Conservation (phyloP, 1,284 basidiomycete genomes). For the Malassezia japonica region DNA sequence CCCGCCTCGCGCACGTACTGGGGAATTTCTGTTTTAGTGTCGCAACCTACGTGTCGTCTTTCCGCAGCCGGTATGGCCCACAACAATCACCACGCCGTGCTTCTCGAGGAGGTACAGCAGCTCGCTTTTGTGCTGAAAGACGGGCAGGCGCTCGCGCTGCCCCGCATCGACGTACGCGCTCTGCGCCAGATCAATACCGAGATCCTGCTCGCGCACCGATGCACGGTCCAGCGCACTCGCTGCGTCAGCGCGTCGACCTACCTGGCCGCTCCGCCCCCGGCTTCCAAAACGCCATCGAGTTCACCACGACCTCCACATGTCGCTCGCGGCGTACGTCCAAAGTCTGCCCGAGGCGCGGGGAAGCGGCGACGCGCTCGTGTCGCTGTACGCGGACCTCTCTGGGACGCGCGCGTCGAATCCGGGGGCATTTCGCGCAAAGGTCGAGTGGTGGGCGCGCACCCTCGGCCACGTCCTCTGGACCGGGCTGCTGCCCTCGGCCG, state of each 20-base stretch:
- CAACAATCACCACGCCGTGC: constrained; percentile 69
- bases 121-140: constrained; percentile 71
- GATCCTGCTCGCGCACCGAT: constrained; percentile 58
- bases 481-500: constrained; percentile 39
- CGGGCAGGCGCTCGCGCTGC: constrained; percentile 65
- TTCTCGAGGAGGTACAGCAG: constrained; percentile 75
- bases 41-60: constrained; percentile 34
- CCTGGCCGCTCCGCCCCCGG: constrained; percentile 35
- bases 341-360: constrained; percentile 13
- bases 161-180: not conserved
- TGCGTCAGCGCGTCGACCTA: constrained; percentile 22
- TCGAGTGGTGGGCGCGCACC: constrained; percentile 75
- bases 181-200: constrained; percentile 7
- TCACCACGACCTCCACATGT: constrained; percentile 1
- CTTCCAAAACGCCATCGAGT: constrained; percentile 39
- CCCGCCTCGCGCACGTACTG: constrained; percentile 82
- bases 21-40: constrained; percentile 63
- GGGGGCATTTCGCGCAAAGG: constrained; percentile 65
- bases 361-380: constrained; percentile 53
- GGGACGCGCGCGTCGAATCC: constrained; percentile 74
- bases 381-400: constrained; percentile 78
- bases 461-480: constrained; percentile 57
- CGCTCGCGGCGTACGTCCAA: constrained; percentile 18
- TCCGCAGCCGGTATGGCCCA: constrained; percentile 36
- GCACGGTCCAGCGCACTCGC: constrained; percentile 72